Conservation (phyloP, 768 basidiomycete species). For the Nidularia sp. region DNA sequence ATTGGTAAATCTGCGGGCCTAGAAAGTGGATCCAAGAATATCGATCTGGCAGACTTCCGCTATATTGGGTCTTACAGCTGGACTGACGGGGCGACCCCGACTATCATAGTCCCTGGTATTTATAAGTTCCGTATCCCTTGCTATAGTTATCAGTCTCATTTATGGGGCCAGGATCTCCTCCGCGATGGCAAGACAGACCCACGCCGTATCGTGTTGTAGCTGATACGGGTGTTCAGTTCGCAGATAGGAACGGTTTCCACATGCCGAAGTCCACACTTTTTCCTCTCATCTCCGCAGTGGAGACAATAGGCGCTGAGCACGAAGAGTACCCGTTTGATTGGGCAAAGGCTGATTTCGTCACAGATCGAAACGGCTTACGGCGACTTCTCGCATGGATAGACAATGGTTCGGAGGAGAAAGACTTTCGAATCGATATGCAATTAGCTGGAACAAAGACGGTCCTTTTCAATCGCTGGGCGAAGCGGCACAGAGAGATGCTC, state of each 20-base stretch:
- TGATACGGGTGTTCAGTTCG: conserved; percentile 44
- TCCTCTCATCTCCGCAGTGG: conserved; percentile 59
- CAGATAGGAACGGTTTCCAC: conserved; percentile 59
- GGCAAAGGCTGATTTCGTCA: conserved; percentile 43
- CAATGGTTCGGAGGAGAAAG: conserved; percentile 22
- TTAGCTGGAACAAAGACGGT: conserved; percentile 55
- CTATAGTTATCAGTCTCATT: background rate
- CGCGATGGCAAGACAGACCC: conserved; percentile 45
- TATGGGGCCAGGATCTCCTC: conserved; percentile 23
- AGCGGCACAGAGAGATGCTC: conserved; percentile 25
- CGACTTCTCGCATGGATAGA: conserved; percentile 60
- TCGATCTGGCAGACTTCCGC: background rate
- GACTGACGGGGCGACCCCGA: conserved; percentile 36
- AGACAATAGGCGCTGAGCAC: conserved; percentile 30
- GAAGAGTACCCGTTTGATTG: conserved; percentile 31
- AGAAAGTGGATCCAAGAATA: conserved; percentile 8
- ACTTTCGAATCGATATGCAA: conserved; percentile 72
- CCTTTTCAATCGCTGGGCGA: conserved; percentile 59
- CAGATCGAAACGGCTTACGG: conserved; percentile 64
- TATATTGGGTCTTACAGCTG: conserved; percentile 57
- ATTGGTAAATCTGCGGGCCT: conserved; percentile 13
- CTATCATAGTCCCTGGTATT: conserved; percentile 49
- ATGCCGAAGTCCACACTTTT: conserved; percentile 32
- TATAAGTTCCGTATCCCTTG: background rate
- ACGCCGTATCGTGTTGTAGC: conserved; percentile 50